phyloP scores from a whole-genome alignment of 139 green algal genomes.

The Zygnema circumcarinatum region DNA sequence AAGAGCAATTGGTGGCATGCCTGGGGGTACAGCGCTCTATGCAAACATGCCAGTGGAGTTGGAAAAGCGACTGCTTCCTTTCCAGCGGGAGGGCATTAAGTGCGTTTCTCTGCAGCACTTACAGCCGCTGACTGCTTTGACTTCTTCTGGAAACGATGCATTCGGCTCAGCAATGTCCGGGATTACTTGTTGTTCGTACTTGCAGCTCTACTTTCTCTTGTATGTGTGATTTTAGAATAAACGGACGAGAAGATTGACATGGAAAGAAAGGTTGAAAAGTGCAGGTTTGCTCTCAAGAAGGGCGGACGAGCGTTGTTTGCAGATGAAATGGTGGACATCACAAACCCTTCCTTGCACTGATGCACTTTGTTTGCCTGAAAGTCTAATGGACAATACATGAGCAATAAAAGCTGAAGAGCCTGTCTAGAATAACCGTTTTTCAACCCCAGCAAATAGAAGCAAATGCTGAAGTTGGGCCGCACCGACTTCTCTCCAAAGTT shows the following conservation, averaged over 20 bases:
- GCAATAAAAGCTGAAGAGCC: too few relatives aligned
- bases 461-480: too few relatives aligned
- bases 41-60: background rate
- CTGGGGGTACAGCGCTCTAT: background rate
- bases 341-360: too few relatives aligned
- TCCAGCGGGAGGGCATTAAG: constrained; percentile 22
- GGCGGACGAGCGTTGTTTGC: constrained; percentile 57
- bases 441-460: too few relatives aligned
- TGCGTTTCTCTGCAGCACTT: background rate
- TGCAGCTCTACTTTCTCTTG: too few relatives aligned
- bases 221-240: too few relatives aligned
- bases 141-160: background rate
- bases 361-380: too few relatives aligned
- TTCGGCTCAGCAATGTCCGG: background rate
- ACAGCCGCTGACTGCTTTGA: background rate
- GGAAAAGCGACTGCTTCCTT: background rate
- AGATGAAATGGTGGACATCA: constrained; percentile 61
- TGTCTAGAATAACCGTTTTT: too few relatives aligned
- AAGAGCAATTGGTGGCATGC: too few relatives aligned
- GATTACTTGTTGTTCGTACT: background rate
- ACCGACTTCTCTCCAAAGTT: too few relatives aligned
- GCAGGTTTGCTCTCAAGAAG: constrained; percentile 48
- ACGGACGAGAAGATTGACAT: background rate
- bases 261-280: background rate
- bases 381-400: too few relatives aligned